Conservation (phyloP, 305 asterid genomes). For the Vinca major region DNA sequence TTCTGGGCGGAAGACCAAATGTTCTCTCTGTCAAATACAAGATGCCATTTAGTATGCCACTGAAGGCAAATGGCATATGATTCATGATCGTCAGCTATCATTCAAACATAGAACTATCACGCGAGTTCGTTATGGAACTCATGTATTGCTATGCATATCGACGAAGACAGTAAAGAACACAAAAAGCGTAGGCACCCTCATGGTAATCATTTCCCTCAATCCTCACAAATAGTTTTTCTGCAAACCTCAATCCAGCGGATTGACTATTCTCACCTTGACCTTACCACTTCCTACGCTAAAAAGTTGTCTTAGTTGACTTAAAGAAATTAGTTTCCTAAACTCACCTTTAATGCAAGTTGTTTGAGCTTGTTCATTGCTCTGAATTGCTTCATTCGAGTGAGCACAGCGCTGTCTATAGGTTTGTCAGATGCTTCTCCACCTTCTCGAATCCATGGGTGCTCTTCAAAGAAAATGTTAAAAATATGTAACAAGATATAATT, state of each 20-base stretch:
- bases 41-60: background rate
- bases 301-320: background rate
- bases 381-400: conserved; percentile 82
- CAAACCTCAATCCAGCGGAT: background rate
- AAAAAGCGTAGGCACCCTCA: background rate
- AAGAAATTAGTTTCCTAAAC: background rate
- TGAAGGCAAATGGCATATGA: background rate
- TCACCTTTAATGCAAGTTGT: conserved; percentile 69
- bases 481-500: conserved; percentile 7
- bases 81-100: background rate
- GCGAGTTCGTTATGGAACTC: background rate
- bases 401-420: conserved; percentile 68
- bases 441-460: conserved; percentile 64
- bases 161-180: background rate
- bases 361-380: conserved; percentile 81
- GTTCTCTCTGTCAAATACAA: background rate
- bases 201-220: background rate
- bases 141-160: background rate
- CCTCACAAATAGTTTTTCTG: background rate
- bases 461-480: conserved; percentile 24
- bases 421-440: conserved; percentile 69
- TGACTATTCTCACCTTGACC: background rate
- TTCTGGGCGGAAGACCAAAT: background rate
- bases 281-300: background rate
- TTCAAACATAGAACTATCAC: background rate